phyloP scores from a whole-genome alignment of 163 green algal species.

The Chloromonas sp. region DNA sequence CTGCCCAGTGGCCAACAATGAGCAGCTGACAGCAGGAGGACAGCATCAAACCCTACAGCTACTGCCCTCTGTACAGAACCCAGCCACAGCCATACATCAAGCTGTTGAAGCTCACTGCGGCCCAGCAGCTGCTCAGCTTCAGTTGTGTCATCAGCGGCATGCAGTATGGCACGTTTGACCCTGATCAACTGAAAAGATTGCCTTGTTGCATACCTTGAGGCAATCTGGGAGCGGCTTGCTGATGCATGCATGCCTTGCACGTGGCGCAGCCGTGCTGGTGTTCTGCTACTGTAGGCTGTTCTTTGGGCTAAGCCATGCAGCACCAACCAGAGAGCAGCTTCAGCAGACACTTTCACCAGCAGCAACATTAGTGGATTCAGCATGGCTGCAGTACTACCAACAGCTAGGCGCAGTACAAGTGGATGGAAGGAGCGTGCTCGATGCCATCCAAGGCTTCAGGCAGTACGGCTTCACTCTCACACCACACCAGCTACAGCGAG shows the following conservation, averaged over 20 bases:
- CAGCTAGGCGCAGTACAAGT: background rate
- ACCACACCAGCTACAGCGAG: background rate
- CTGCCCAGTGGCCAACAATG: too few species aligned
- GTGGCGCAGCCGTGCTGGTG: too few species aligned
- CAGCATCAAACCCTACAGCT: too few species aligned
- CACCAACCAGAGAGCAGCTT: background rate
- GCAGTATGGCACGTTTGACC: background rate
- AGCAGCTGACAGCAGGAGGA: too few species aligned
- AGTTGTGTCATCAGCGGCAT: background rate
- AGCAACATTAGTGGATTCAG: background rate
- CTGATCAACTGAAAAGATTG: background rate
- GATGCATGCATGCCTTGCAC: too few species aligned
- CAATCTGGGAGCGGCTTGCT: too few species aligned
- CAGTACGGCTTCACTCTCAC: background rate
- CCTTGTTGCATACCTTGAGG: background rate
- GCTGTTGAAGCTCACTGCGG: background rate
- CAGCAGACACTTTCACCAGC: background rate
- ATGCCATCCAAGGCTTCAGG: background rate
- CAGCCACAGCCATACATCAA: background rate
- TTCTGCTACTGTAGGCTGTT: too few species aligned
- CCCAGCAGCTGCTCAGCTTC: background rate
- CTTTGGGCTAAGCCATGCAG: background rate
- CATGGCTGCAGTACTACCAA: background rate
- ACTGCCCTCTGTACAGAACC: too few species aligned
- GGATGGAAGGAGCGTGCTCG: background rate